Evolutionary conservation across 202 grass and related monocot species (phyloP), one percentile per base, ranked within the genome.

Genomic region (Hordeum pubiflorum): DNA sequence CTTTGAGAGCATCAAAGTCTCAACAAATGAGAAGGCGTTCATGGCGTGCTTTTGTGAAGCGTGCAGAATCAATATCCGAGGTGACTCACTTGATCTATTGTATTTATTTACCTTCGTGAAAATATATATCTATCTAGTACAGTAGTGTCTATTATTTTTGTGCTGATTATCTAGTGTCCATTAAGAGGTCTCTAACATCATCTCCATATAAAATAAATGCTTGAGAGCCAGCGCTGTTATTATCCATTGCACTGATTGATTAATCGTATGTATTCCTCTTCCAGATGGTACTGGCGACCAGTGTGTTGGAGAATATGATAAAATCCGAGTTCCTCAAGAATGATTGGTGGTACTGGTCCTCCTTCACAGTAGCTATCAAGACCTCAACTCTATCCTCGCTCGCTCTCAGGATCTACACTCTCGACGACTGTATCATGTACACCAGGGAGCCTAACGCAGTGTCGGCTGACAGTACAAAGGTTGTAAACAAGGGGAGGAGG

Each of bases 301-400:
- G 73, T 34, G 41, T 98, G 41, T 72, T 98, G 79, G 90, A 93
- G 71, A 60, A 50, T 20, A 93, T 95, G 88, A 85, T 95, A 76
- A 93, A 91, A 88, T 55, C 89, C 2, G 87, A 93, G 33, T 91
- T 86, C 58, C 67, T 98, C 70, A 95, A 91, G 79, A 89, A 92
- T 29, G 81, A 75, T 63, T 98, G 95, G 95, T 95, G 88, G 90
- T 91, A 93, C 85, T 98, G 95, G 95, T 98, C 92, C 26, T 94
- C 88, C 72, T 88, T 94, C 57, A 93, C 88, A 41, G 95, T 89
- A 48, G 92, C 95, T 33, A 83, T 88, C n/a, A 98, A 89, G 80
- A 91, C 92, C 12, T 79, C 92, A 83, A 93, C 86, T 31, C 13
- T 95, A 76, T 86, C 95, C 39, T 91, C 95, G 0, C 90, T 98